Evolutionary conservation across 352 stramenopile genomes (phyloP), one percentile per base, ranked within the genome.

Genomic region (Phytopythium boreale): DNA sequence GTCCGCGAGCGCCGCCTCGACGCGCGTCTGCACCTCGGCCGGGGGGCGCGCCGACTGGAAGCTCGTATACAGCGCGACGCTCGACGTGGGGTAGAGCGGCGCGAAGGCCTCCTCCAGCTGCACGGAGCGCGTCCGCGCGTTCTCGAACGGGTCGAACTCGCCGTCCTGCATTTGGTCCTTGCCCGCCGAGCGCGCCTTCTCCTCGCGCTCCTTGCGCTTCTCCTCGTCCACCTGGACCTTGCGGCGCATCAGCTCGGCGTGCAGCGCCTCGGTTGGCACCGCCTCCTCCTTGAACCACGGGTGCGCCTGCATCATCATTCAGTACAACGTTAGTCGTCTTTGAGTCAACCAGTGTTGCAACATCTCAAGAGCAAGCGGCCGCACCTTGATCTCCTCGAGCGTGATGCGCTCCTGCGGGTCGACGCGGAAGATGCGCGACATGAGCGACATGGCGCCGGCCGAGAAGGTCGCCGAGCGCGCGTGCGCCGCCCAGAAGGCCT

Each of bases 401-500:
- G 84, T 93, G 67, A 93, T 88, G 19, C 84, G 81, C 59, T 89
- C 82, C 36, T 90, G 76, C 34, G 84, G 82, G 60, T 84, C 80
- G 27, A 89, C 82, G 51, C 75, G 61, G 41, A 94, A 93, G 58
- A 94, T 92, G 31, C 75, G 72, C 26, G 74, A 81, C 72, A 94
- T 75, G 37, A 93, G 75, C 36, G 82, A 70, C 80, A 87, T 94
- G 22, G 86, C 86, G 7, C 79, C 79, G 24, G 76, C 61, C 27
- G 86, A 94, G 64, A 94, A 94, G n/a, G 67, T 70, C 22, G 82
- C 84, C 15, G 81, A 88, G 64, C 86, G 84, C 34, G 68, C 70
- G 63, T 94, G 86, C 17, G 82, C 84, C 1, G 80, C 82, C 86
- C 86, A 94, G 63, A 94, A 94, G 2, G 82, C 80, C 43, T 94